Base-by-base conservation (phyloP, 2,329 filamentous ascomycete species). In the Aspergillus tamarii region DNA sequence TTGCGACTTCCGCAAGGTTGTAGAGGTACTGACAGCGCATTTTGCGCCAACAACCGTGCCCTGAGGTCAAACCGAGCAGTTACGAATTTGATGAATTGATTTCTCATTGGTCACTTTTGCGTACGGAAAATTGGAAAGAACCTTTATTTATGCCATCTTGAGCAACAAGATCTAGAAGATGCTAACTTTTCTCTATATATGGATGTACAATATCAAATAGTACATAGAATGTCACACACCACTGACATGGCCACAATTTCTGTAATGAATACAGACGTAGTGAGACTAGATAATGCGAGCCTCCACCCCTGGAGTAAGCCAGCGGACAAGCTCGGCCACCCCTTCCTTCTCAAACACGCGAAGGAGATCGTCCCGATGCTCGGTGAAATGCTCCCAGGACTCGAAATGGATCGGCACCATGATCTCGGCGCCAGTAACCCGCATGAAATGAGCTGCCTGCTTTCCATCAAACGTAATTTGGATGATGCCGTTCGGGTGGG, bases 321-420 rank as follows among this genome's bases (percentile, higher is more conserved):
- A 41, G 36, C 36, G 36, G 14, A 41, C 36, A 8, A 41, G 16
- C 16, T 41, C 16, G 19, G 16, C 36, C 8, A 41, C 36, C 7
- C 36, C 36, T 41, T 41, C 36, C 36, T 41, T 41, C 36, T 41
- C 36, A n/a, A 41, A 41, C 36, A 41, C 36, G 6, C 16, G 12
- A 2, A 57, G 28, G 16, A 28, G 36, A 21, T 73, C 72, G 3
- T 71, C 64, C 4, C 72, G 70, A 41, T 69, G 67, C 66, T 84
- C 74, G 1, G 74, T 76, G 59, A 83, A 83, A 66, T 84, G 82
- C 0, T 66, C 69, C 82, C 82, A 85, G 1, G 73, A 74, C 56
- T 84, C 81, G 60, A 73, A 84, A 63, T 84, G 82, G 76, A 85
- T 80, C 0, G 81, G 82, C 1, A 84, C 75, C n/a, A 84, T 63